Base-by-base conservation (phyloP, 768 basidiomycete genomes). In the Ramaria sp. region DNA sequence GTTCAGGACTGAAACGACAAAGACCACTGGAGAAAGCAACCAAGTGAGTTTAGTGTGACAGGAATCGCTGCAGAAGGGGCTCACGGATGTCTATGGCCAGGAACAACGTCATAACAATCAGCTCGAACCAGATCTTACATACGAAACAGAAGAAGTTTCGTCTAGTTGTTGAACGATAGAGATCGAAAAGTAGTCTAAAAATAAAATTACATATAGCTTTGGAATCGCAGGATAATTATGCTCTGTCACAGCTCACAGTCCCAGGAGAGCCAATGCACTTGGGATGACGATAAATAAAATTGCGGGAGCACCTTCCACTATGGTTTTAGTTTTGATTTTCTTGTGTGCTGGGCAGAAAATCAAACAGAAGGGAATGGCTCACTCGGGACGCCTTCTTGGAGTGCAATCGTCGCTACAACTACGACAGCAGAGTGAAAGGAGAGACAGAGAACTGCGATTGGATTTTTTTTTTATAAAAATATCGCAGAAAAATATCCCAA, bases 91-190 rank as follows among this genome's bases (percentile, higher is more conserved):
- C 18, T n/a, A 47, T 20, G 25, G 30, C 18, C 27, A 30, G 18
- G 13, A 55, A 34, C 5, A 47, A 15, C 20, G 43, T 10, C 43
- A 55, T 27, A 25, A 44, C 13, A 20, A 48, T 22, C n/a, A 55
- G 24, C 34, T 55, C 53, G 27, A 32, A 55, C 53, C 43, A 55
- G n/a, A 55, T 55, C 32, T 55, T 55, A 28, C 34, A 44, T 6
- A 55, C 30, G 27, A 55, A 48, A 27, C 30, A 24, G 38, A 36
- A 45, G 41, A 30, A 55, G 24, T 12, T 27, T 32, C 28, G 28
- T 8, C 53, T 28, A 20, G 43, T 12, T 15, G 9, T 25, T 24
- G 53, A 27, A 20, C 53, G 53, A 32, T 27, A 30, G n/a, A 20
- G 10, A 37, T 55, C 53, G 12, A 55, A 25, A 1, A n/a, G n/a